phyloP scores from a whole-genome alignment of 371 early-diverging fungal species.

The Batkoa obscura region DNA sequence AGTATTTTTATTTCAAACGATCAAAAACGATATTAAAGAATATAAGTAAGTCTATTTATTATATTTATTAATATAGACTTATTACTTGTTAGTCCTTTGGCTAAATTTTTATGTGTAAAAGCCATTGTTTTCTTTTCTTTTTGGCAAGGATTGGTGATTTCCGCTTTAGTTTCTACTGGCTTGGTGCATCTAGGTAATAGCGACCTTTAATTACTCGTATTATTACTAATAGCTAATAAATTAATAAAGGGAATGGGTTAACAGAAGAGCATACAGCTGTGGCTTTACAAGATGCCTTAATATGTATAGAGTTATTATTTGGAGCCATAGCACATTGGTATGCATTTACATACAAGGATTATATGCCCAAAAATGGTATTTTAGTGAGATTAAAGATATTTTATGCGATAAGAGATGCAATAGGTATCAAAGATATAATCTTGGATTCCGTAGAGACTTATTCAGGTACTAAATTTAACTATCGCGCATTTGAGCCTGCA shows the following conservation, averaged over 20 bases:
- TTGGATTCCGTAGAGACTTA: conserved; percentile 62
- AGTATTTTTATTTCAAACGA: conserved; percentile 72
- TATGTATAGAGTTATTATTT: conserved; percentile 81
- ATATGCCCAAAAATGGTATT: conserved; percentile 24
- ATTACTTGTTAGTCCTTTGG: conserved; percentile 40
- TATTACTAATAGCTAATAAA: not conserved
- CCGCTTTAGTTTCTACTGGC: conserved; percentile 56
- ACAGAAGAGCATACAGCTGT: conserved; percentile 56
- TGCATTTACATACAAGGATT: conserved; percentile 59
- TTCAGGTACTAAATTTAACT: conserved; percentile 53
- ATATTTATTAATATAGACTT: not conserved
- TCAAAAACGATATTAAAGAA: conserved; percentile 51
- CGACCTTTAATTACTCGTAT: not conserved
- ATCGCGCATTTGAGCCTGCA: conserved; percentile 60
- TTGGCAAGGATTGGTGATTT: conserved; percentile 85
- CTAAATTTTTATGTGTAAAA: conserved; percentile 88
- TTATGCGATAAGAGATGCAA: conserved; percentile 59
- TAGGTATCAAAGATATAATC: conserved; percentile 64
- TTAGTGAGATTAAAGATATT: conserved; percentile 60
- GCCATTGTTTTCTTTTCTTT: conserved; percentile 88
- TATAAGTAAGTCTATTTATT: conserved; percentile 33
- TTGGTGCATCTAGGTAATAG: conserved; percentile 40
- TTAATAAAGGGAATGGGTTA: conserved; percentile 18
- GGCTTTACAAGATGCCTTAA: conserved; percentile 78
- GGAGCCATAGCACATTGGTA: conserved; percentile 68